Evolutionary conservation across 345 rosid species (phyloP), one percentile per base, ranked within the genome.

Genomic region (Mallotus nudiflorus): DNA sequence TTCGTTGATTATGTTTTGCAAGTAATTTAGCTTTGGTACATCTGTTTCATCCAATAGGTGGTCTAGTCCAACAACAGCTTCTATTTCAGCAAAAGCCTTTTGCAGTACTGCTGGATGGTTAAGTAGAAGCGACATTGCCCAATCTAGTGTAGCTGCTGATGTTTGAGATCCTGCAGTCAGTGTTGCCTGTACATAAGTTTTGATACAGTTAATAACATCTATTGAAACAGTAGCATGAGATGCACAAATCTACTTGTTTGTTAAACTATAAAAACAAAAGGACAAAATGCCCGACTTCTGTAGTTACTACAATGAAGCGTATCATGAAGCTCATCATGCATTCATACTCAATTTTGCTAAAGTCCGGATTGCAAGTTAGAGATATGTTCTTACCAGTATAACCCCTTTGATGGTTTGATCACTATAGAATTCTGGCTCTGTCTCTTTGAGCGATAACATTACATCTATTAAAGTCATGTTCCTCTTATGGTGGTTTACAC

Each of bases 391-490:
- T 58, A 58, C 62, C 40, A 31, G 42, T 1, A 58, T 31, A 19
- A 58, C 62, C 2, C 42, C 62, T 58, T 58, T 58, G 42, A 58
- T 58, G 13, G 40, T 33, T 29, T 31, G 59, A 27, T 70, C 74
- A 3, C 56, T 48, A 20, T 70, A 61, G 22, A 40, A 35, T 50
- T 61, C 59, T 15, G 67, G 74, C 15, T 61, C 74, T 0, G 74
- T 25, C n/a, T 71, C 68, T 64, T 62, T 50, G 45, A 71, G 53
- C 3, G 49, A 39, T 29, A 71, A 19, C 48, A 71, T 62, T 25
- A 35, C 60, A 25, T 71, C 74, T 18, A 71, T 62, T 28, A 62
- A 39, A 10, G 68, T 62, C 68, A 15, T 51, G 18, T 22, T 14
- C 9, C 15, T 28, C 20, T 39, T 29, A 18, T 55, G 40, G 27